Percentiles rank a stretch among this genome's conserved stretches.
phyloP scores from a whole-genome alignment of 1,284 basidiomycete genomes.

The Naganishia sp. region DNA sequence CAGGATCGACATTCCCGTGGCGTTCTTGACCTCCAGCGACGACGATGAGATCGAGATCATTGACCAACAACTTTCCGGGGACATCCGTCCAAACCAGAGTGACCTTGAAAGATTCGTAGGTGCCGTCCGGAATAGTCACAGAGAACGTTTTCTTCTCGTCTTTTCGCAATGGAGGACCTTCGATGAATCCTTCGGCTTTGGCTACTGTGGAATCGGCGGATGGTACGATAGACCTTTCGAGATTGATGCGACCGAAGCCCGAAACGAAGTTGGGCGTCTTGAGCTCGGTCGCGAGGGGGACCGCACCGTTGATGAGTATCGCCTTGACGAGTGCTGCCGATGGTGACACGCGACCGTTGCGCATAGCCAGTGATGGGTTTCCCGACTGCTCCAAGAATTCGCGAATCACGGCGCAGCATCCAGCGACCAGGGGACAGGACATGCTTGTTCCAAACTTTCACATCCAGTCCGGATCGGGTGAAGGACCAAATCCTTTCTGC shows the following conservation, averaged over 20 bases:
- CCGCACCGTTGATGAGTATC: not conserved
- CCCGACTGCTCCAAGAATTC: too few species aligned
- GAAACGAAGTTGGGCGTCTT: not conserved
- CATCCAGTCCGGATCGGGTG: too few species aligned
- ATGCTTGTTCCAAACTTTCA: too few species aligned
- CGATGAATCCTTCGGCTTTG: not conserved
- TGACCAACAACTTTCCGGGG: not conserved
- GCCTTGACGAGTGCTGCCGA: constrained; percentile 3
- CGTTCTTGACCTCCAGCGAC: too few species aligned
- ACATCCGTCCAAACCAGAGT: constrained; percentile 4
- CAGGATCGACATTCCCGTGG: not conserved
- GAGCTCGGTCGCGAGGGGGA: not conserved
- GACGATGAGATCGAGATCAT: too few species aligned
- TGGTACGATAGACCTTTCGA: constrained; percentile 5
- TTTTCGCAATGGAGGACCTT: too few species aligned
- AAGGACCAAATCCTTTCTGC: too few species aligned
- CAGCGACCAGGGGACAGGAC: too few species aligned
- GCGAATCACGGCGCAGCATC: too few species aligned
- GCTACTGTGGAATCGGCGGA: not conserved
- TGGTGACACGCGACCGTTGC: not conserved
- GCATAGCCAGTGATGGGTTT: too few species aligned
- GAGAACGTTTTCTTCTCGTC: not conserved
- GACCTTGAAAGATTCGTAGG: not conserved
- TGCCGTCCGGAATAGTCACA: not conserved
- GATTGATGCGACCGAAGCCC: constrained; percentile 2